phyloP scores from a whole-genome alignment of 441 rosid genomes.

The Capsella rubella region DNA sequence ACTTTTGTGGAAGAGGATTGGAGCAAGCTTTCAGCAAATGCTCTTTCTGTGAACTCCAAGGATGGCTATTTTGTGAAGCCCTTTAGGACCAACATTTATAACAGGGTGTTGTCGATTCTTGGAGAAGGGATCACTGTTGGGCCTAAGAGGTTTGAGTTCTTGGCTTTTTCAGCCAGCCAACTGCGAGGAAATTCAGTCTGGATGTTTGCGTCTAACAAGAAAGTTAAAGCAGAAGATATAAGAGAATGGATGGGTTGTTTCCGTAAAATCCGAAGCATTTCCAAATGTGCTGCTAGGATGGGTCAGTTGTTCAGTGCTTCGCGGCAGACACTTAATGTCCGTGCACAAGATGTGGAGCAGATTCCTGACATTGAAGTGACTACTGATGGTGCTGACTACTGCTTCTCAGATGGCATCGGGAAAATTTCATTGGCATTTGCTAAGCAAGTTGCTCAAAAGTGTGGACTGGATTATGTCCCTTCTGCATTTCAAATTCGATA shows the following conservation, averaged over 20 bases:
- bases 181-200: conserved; percentile 90
- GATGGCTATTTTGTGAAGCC: conserved; percentile 74
- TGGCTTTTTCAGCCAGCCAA: conserved; percentile 97
- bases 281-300: conserved; percentile 99
- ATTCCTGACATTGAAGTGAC: conserved; percentile 83
- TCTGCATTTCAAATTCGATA: conserved; percentile 97
- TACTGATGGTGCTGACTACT: conserved; percentile 68
- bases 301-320: conserved; percentile 97
- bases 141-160: conserved; percentile 75
- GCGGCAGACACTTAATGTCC: conserved; percentile 69
- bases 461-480: conserved; percentile 76
- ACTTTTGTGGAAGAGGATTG: conserved; percentile 97
- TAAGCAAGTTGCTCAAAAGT: conserved; percentile 73
- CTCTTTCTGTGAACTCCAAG: conserved; percentile 70
- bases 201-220: conserved; percentile 94
- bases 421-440: conserved; percentile 84
- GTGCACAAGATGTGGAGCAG: conserved; percentile 73
- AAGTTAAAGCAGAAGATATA: conserved; percentile 73
- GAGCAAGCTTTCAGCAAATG: conserved; percentile 75
- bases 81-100: conserved; percentile 70
- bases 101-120: conserved; percentile 74
- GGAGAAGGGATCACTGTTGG: conserved; percentile 79
- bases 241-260: conserved; percentile 99
- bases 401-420: conserved; percentile 98
- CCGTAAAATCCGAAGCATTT: conserved; percentile 71